These are phyloP conservation scores for Globisporangium megalacanthum DNA, from an alignment of 352 stramenopile genomes.

Conservation along the genomic window DNA sequence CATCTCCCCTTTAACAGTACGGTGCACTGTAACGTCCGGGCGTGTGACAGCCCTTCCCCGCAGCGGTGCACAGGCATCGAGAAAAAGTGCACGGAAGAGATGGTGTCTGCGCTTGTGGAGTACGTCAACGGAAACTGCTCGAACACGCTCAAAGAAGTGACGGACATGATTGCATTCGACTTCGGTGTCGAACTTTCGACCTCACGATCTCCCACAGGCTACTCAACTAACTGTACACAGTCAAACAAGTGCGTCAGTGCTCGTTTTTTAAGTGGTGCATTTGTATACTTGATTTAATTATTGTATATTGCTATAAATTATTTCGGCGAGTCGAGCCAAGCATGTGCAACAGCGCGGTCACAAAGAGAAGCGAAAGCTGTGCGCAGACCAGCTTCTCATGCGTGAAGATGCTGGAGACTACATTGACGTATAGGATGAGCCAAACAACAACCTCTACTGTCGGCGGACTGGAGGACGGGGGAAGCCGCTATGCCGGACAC, in stretches of 20 bases:
- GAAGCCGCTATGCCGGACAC: constrained; percentile 3
- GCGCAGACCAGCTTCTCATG: neutral
- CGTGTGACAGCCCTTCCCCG: neutral
- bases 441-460: constrained; percentile 20
- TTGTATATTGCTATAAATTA: neutral
- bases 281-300: neutral
- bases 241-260: constrained; percentile 12
- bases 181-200: constrained; percentile 5
- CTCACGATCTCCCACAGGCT: constrained; percentile 12
- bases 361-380: constrained; percentile 17
- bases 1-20: neutral
- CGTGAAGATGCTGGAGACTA: constrained; percentile 10
- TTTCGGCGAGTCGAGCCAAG: neutral
- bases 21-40: neutral
- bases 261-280: neutral
- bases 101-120: neutral
- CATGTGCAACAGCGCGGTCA: constrained; percentile 17
- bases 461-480: constrained; percentile 7
- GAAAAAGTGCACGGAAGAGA: neutral
- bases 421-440: constrained; percentile 17
- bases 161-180: neutral
- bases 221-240: constrained; percentile 13
- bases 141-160: neutral
- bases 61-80: neutral
- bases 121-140: neutral